Evolutionary conservation across 371 early-diverging fungal genomes (phyloP).

Genomic region (Syncephalastrum contaminatum): DNA sequence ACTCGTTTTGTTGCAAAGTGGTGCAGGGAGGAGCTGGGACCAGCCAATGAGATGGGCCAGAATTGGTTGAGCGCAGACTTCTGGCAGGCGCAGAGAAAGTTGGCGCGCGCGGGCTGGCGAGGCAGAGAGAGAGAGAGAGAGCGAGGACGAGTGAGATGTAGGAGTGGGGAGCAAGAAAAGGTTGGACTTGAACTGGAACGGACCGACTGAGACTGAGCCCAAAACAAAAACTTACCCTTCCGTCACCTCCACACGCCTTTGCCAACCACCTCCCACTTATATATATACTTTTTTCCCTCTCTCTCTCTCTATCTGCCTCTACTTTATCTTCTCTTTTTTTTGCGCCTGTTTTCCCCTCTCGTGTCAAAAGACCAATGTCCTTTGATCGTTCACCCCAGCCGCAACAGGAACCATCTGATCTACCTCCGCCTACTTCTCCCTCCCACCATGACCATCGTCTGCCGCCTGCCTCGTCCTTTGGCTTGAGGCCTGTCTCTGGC

Average conservation of each 20-base stretch:
- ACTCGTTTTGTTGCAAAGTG: too few species aligned
- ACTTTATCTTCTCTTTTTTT: neutral
- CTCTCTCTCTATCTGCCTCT: neutral
- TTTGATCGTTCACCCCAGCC: slow-evolving; percentile 32
- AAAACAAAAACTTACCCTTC: slow-evolving; percentile 1
- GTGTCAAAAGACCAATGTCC: slow-evolving; percentile 18
- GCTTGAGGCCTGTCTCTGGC: too few species aligned
- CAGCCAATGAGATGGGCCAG: too few species aligned
- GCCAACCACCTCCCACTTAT: too few species aligned
- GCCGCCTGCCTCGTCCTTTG: too few species aligned
- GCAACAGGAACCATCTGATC: slow-evolving; percentile 26
- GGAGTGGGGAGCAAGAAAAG: too few species aligned
- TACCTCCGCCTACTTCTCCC: neutral
- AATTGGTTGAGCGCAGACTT: too few species aligned
- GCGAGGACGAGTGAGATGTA: too few species aligned
- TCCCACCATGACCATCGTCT: neutral
- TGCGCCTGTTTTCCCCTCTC: slow-evolving; percentile 12
- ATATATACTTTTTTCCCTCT: slow-evolving; percentile 2
- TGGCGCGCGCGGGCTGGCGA: too few species aligned
- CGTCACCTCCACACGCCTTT: neutral
- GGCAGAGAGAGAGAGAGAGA: too few species aligned
- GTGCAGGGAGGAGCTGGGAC: too few species aligned
- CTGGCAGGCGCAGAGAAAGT: too few species aligned
- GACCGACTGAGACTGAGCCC: neutral
- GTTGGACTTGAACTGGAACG: neutral